phyloP scores from a whole-genome alignment of 495 filamentous ascomycete species.

The Amniculicola lignicola region DNA sequence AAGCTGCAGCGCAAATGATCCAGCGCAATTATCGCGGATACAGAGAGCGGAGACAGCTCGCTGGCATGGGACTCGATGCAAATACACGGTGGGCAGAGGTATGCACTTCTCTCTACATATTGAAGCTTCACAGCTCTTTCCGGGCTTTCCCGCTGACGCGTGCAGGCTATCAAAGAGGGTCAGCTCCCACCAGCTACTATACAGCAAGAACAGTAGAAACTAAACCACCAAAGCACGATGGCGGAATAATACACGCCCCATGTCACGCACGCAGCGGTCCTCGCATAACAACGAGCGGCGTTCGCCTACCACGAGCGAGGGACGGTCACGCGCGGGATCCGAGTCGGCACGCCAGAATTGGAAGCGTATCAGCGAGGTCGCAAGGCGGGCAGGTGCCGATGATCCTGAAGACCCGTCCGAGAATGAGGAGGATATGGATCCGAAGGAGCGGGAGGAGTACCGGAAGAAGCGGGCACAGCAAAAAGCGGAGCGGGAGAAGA shows the following conservation, averaged over 20 bases:
- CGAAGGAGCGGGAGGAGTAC: constrained; percentile 36
- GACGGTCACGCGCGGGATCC: constrained; percentile 26
- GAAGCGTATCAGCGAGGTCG: constrained; percentile 68
- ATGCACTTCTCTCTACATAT: constrained; percentile 22
- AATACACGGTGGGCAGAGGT: constrained; percentile 66
- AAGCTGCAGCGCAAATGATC: constrained; percentile 24
- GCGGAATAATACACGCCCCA: constrained; percentile 34
- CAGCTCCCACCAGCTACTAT: not conserved
- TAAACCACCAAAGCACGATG: constrained; percentile 37
- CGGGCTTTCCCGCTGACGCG: not conserved
- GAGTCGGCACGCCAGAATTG: constrained; percentile 63
- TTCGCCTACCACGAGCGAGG: not conserved
- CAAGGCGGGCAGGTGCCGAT: constrained; percentile 64
- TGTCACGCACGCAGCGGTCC: constrained; percentile 24
- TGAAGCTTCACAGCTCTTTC: too few species aligned
- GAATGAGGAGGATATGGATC: constrained; percentile 38
- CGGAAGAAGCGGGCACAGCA: constrained; percentile 40
- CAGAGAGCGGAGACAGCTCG: constrained; percentile 61
- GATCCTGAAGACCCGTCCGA: constrained; percentile 45
- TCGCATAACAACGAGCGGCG: not conserved
- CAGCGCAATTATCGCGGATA: constrained; percentile 71
- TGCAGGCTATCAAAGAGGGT: constrained; percentile 43
- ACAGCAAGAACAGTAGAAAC: constrained; percentile 1
- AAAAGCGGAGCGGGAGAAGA: constrained; percentile 50
- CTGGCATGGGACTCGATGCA: constrained; percentile 62